Conservation (phyloP, 1,284 basidiomycete genomes). For the Violaceomyces palustris region DNA sequence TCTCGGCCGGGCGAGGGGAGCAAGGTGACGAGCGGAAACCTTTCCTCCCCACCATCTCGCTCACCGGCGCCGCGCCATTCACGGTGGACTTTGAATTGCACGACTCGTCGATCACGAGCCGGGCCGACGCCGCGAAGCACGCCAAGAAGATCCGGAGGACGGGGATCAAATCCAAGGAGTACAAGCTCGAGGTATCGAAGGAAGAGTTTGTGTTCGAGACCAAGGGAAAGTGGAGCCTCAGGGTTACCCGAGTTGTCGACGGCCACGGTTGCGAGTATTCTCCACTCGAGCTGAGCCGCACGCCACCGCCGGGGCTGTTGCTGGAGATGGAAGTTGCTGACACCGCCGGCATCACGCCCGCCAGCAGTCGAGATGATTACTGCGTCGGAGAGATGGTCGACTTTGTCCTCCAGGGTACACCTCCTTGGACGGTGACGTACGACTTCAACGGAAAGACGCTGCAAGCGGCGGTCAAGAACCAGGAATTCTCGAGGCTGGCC, state of each 20-base stretch:
- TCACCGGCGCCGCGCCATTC: conserved; percentile 78
- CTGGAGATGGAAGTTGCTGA: conserved; percentile 72
- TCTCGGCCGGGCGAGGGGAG: conserved; percentile 18
- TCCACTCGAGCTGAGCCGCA: conserved; percentile 3
- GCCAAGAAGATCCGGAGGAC: conserved; percentile 59
- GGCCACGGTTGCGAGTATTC: conserved; percentile 34
- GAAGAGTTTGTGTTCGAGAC: conserved; percentile 77
- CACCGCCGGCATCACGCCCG: conserved; percentile 82
- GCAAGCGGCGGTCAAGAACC: conserved; percentile 68
- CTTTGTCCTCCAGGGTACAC: conserved; percentile 86
- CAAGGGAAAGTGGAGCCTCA: conserved; percentile 63
- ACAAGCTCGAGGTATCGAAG: conserved; percentile 68
- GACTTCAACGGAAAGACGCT: conserved; percentile 71
- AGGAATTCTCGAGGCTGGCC: conserved; percentile 76
- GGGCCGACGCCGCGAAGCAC: conserved; percentile 56
- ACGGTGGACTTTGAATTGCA: conserved; percentile 67
- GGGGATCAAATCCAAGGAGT: conserved; percentile 64
- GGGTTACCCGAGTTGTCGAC: conserved; percentile 23
- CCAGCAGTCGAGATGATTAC: conserved; percentile 71
- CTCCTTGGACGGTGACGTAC: conserved; percentile 94
- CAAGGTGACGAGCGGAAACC: no score
- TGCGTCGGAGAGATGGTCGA: conserved; percentile 87
- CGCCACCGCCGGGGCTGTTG: no score
- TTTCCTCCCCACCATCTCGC: conserved; percentile 55
- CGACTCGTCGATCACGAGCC: conserved; percentile 47